These are phyloP conservation scores for Lepiota brunneoincarnata DNA, from an alignment of 768 basidiomycete genomes.

Conservation along the genomic window DNA sequence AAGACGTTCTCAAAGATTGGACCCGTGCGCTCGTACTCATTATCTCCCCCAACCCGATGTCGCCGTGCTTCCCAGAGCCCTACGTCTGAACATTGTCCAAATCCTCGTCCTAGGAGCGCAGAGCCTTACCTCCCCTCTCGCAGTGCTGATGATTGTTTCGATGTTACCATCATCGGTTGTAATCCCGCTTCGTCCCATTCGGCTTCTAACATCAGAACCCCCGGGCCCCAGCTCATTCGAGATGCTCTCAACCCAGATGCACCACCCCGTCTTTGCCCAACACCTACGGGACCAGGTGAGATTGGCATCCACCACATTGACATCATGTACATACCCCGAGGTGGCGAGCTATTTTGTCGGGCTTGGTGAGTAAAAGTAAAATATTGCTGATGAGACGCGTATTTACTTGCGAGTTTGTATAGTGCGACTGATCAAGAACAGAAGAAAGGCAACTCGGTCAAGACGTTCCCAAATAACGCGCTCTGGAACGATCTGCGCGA, in stretches of 20 bases:
- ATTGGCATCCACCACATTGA: slow-evolving; percentile 31
- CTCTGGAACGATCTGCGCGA: slow-evolving; percentile 34
- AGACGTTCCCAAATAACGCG: slow-evolving; percentile 25
- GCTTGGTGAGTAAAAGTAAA: slow-evolving; percentile 33
- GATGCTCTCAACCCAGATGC: not conserved
- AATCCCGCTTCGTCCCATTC: not conserved
- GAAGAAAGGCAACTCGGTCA: slow-evolving; percentile 8
- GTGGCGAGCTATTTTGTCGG: slow-evolving; percentile 32
- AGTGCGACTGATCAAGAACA: slow-evolving; percentile 15
- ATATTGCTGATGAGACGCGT: not conserved
- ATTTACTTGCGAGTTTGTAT: not conserved
- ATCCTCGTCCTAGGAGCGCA: slow-evolving; percentile 1
- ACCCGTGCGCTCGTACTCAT: not conserved
- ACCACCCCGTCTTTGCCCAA: not conserved
- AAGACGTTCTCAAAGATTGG: slow-evolving; percentile 2
- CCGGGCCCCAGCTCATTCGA: not conserved
- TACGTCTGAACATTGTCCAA: not conserved
- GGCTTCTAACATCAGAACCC: not conserved
- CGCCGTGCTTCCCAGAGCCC: not conserved
- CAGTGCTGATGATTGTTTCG: slow-evolving; percentile 1
- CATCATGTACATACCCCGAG: slow-evolving; percentile 32
- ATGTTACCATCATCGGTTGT: not conserved
- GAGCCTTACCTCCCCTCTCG: slow-evolving; percentile 1
- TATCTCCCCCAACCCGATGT: not conserved
- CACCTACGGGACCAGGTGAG: not conserved